These are phyloP conservation scores for Allomyces macrogynus DNA, from an alignment of 192 early-diverging fungal genomes.

Conservation along the genomic window DNA sequence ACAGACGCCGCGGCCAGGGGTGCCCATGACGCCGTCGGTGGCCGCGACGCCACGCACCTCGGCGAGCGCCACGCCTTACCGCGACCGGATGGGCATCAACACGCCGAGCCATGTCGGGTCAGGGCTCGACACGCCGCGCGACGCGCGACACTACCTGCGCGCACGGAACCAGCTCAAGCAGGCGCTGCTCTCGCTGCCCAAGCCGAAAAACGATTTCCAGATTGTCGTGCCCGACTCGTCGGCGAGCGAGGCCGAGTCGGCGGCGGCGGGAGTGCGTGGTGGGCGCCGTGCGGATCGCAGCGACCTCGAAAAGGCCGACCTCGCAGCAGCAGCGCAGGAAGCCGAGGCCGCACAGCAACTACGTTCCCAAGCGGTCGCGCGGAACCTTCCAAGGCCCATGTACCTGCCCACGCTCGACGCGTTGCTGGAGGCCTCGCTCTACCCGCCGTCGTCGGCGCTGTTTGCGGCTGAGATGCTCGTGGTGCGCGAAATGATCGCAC, in stretches of 20 bases:
- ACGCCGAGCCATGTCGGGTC: conserved; percentile 44
- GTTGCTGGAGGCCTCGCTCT: conserved; percentile 8
- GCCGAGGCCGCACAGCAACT: conserved; percentile 28
- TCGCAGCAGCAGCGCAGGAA: neutral
- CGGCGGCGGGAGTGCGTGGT: neutral
- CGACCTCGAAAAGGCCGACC: neutral
- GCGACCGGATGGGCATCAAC: conserved; percentile 34
- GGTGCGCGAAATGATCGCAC: conserved; percentile 42
- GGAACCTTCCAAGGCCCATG: conserved; percentile 50
- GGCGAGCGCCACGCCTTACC: conserved; percentile 9
- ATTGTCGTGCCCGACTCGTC: conserved; percentile 56
- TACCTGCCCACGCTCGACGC: conserved; percentile 4
- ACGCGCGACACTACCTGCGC: conserved; percentile 50
- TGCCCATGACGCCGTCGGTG: conserved; percentile 11
- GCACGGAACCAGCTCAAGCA: conserved; percentile 44
- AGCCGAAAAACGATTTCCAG: conserved; percentile 83
- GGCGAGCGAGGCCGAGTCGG: conserved; percentile 14
- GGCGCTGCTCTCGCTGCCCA: conserved; percentile 50
- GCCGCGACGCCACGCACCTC: conserved; percentile 10
- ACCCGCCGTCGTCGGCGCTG: conserved; percentile 6
- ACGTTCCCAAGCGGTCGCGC: conserved; percentile 56
- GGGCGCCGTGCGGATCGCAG: neutral
- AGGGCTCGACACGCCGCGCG: conserved; percentile 17
- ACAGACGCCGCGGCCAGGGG: conserved; percentile 20
- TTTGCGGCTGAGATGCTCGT: conserved; percentile 31